phyloP scores from a whole-genome alignment of 371 early-diverging fungal species.

The Haplosporangium sp. region DNA sequence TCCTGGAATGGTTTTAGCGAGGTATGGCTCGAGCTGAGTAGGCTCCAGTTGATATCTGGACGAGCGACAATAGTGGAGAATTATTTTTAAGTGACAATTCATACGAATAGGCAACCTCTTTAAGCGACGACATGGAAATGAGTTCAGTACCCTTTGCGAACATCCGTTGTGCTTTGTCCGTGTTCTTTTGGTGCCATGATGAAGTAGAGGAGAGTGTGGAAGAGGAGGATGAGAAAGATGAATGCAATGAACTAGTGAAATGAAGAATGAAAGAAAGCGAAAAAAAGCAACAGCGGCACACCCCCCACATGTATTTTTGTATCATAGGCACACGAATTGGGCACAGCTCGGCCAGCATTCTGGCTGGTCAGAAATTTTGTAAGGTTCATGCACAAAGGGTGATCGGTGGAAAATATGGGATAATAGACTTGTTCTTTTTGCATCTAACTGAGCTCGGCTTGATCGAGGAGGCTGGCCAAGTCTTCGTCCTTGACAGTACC shows the following conservation, averaged over 20 bases:
- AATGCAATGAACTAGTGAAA: not conserved
- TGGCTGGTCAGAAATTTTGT: conserved; percentile 12
- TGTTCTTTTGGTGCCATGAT: conserved; percentile 48
- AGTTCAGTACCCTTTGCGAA: conserved; percentile 40
- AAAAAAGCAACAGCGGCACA: no score
- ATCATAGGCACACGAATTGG: not conserved
- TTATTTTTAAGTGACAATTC: not conserved
- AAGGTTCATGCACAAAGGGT: conserved; percentile 6
- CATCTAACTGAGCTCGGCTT: no score
- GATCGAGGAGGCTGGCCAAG: no score
- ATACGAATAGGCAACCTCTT: not conserved
- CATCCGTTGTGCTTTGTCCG: conserved; percentile 51
- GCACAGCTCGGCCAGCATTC: conserved; percentile 18
- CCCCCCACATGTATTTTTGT: no score
- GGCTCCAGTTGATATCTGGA: conserved; percentile 74
- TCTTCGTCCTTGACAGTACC: no score
- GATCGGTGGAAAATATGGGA: not conserved
- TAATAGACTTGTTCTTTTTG: no score
- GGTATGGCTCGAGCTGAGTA: conserved; percentile 65
- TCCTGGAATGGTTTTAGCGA: conserved; percentile 60
- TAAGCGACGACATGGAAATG: not conserved
- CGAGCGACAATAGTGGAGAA: not conserved
- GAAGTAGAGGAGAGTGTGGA: not conserved
- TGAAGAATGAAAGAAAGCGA: not conserved
- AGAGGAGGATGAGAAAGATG: not conserved